Evolutionary conservation across 2,329 filamentous ascomycete genomes (phyloP), one percentile per base, ranked within the genome.

Genomic region (Triangularia setosa): DNA sequence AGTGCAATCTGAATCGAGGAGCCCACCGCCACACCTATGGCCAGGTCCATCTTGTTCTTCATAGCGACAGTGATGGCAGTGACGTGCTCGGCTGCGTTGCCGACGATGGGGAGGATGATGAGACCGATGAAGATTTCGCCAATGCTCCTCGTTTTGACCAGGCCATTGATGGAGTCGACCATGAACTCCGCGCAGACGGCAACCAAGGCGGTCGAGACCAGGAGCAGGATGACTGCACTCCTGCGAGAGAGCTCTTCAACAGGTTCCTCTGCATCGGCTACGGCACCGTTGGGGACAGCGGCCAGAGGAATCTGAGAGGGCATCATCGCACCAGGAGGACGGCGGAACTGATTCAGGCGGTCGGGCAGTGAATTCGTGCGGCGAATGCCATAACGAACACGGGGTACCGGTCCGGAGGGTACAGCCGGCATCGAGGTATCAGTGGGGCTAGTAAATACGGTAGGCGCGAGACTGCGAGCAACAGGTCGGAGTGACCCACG

Each of bases 41-140:
- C 88, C 35, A 91, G 77, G 74, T 91, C 88, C 87, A 91, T 90
- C 79, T 91, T 90, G 76, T 91, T 90, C 78, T 90, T 90, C 76
- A 86, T 84, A 0, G 88, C 89, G 7, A 90, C 88, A 5, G 85
- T 87, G 23, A 91, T 83, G 3, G 89, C 87, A 2, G 89, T 91
- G 12, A 90, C 86, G 74, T 91, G 88, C 75, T 91, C 89, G 0
- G 88, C 88, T 0, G 89, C 88, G 69, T 91, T 91, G 61, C 89
- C 89, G 14, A 91, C 88, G 63, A 91, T 89, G 8, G 89, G 89
- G 1, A 91, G 79, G 65, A 91, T 85, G 69, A 91, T 90, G 14
- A 91, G 80, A 67, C 89, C 89, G 61, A 91, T 88, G 66, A 91
- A 91, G 5, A 84, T 83, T 73, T 90, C 87, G 64, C 84, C 83